Percentiles rank a stretch among this genome's conserved stretches.
Evolutionary conservation across 495 filamentous ascomycete genomes (phyloP).

Genomic region (Aspergillus homomorphus): DNA sequence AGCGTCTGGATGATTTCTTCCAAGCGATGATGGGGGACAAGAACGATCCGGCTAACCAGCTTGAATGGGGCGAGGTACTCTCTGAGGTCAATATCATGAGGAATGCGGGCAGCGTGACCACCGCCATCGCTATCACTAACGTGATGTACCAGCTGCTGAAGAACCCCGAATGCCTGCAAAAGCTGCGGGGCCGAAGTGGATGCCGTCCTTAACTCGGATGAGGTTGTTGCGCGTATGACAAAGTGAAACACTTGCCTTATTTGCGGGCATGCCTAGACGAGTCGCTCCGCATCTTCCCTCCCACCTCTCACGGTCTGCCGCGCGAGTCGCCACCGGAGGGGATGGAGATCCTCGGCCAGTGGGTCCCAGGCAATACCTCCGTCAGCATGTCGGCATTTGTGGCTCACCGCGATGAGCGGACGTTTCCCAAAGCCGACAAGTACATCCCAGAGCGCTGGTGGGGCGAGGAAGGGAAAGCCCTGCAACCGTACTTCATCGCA

Average conservation of each 20-base stretch:
- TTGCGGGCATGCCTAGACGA: conserved; percentile 49
- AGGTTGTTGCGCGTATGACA: conserved; percentile 42
- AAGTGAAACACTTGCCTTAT: conserved; percentile 41
- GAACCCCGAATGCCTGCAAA: conserved; percentile 46
- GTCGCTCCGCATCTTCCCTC: conserved; percentile 42
- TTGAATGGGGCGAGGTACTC: conserved; percentile 34
- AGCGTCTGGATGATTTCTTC: conserved; percentile 58
- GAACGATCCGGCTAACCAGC: conserved; percentile 37
- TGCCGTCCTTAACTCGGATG: conserved; percentile 34
- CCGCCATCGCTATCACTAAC: conserved; percentile 49
- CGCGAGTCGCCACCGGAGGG: conserved; percentile 38
- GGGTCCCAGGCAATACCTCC: conserved; percentile 35
- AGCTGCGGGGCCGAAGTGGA: conserved; percentile 60
- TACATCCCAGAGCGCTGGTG: conserved; percentile 41
- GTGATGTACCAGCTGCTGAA: conserved; percentile 55
- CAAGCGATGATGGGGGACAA: conserved; percentile 54
- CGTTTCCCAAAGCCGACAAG: conserved; percentile 31
- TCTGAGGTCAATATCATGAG: conserved; percentile 42
- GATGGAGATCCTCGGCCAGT: conserved; percentile 35
- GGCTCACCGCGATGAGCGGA: conserved; percentile 28
- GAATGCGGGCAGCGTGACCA: conserved; percentile 56
- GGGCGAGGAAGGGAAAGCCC: conserved; percentile 35
- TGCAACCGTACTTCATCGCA: conserved; percentile 42
- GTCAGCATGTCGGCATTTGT: conserved; percentile 34
- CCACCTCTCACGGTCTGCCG: conserved; percentile 34